Conservation (phyloP, 495 filamentous ascomycete species). For the Tuber microsphaerosporum region DNA sequence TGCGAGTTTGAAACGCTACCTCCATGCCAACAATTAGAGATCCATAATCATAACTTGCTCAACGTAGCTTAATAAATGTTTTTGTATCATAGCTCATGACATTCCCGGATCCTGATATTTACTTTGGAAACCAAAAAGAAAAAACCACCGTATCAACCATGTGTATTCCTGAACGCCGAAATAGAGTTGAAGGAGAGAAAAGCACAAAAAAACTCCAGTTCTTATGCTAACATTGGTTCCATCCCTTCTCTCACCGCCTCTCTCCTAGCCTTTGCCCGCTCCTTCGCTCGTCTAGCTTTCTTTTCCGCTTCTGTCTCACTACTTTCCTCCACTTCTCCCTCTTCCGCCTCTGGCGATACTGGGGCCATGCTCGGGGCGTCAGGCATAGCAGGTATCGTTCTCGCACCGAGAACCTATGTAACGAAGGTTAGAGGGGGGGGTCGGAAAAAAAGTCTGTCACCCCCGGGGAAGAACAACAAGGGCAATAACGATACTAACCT, state of each 20-base stretch:
- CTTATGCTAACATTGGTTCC: slow-evolving; percentile 47
- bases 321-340: slow-evolving; percentile 27
- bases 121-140: background rate
- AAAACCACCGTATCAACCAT: slow-evolving; percentile 13
- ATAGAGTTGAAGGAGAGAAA: background rate
- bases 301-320: slow-evolving; percentile 42
- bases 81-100: slow-evolving; percentile 15
- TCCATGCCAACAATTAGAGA: slow-evolving; percentile 41
- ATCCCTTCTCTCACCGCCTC: slow-evolving; percentile 42
- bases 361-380: slow-evolving; percentile 51
- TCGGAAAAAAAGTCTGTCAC: background rate
- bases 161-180: slow-evolving; percentile 21
- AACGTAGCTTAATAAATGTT: background rate
- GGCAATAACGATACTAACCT: slow-evolving; percentile 47
- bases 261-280: slow-evolving; percentile 44
- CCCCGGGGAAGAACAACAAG: background rate
- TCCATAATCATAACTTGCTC: slow-evolving; percentile 15
- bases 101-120: slow-evolving; percentile 12
- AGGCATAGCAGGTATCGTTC: slow-evolving; percentile 46
- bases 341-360: slow-evolving; percentile 39
- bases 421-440: background rate
- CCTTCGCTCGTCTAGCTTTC: slow-evolving; percentile 43
- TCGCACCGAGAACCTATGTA: slow-evolving; percentile 29
- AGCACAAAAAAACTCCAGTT: slow-evolving; percentile 7
- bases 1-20: slow-evolving; percentile 57